A percentile compares a stretch with the other conserved stretches of the same genome.
Conservation (phyloP, 2,329 filamentous ascomycete genomes). For the Penicillium sp. region DNA sequence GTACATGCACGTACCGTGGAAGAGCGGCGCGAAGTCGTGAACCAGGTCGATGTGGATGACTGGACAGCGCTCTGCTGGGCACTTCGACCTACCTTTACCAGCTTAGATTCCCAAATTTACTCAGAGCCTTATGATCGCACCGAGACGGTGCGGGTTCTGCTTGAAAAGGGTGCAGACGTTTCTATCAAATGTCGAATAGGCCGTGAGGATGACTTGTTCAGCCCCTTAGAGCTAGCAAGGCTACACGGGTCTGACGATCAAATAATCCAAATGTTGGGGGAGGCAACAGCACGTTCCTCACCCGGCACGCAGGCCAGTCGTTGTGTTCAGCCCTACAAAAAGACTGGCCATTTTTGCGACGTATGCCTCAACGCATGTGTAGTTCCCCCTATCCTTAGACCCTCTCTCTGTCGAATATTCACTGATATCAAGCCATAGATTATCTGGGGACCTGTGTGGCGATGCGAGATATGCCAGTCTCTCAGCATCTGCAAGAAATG, state of each 20-base stretch:
- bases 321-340: not conserved
- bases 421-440: not conserved
- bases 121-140: not conserved
- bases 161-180: not conserved
- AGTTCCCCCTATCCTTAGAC: not conserved
- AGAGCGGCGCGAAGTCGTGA: not conserved
- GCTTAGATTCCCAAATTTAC: not conserved
- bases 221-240: not conserved
- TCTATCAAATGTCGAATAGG: not conserved
- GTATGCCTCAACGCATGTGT: not conserved
- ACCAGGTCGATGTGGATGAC: not conserved
- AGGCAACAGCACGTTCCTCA: no score
- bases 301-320: not conserved
- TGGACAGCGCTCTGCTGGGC: constrained; percentile 8
- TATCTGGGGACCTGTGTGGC: not conserved
- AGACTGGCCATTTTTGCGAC: not conserved
- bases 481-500: constrained; percentile 1
- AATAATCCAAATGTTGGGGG: not conserved
- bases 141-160: not conserved
- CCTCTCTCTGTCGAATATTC: not conserved
- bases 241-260: not conserved
- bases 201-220: not conserved
- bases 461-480: not conserved
- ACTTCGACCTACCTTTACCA: not conserved
- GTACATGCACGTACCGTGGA: not conserved